A percentile compares a stretch with the other conserved stretches of the same genome.
These are phyloP conservation scores for Benincasa hispida DNA, from an alignment of 306 rosid genomes.

Conservation along the genomic window DNA sequence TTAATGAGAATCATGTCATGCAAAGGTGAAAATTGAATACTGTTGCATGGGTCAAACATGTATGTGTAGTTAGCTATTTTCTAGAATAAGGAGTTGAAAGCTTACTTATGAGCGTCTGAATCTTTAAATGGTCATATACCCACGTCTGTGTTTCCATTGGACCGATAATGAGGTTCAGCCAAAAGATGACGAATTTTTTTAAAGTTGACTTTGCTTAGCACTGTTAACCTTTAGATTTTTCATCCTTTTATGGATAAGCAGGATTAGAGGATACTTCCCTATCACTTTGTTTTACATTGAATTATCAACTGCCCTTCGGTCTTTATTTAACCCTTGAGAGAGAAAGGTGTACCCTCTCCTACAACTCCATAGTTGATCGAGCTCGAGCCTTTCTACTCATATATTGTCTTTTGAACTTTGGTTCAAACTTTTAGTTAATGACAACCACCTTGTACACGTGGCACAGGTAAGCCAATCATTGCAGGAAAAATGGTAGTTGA, in stretches of 20 bases:
- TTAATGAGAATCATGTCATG: not conserved
- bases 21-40: not conserved
- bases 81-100: not conserved
- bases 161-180: not conserved
- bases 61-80: not conserved
- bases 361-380: not conserved
- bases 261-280: not conserved
- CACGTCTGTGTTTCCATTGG: not conserved
- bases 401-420: not conserved
- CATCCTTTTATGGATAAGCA: not conserved
- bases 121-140: not conserved
- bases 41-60: not conserved
- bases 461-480: slow-evolving; percentile 40
- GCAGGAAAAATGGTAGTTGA: slow-evolving; percentile 73
- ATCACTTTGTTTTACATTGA: not conserved
- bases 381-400: not conserved
- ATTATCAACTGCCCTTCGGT: not conserved
- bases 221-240: not conserved
- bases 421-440: not conserved
- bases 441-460: not conserved
- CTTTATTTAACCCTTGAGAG: slow-evolving; percentile 1
- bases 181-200: not conserved
- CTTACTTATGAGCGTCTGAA: not conserved
- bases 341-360: not conserved
- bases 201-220: not conserved